These are phyloP conservation scores for Drosera spatulata DNA, from an alignment of 179 eudicot genomes.

Conservation along the genomic window DNA sequence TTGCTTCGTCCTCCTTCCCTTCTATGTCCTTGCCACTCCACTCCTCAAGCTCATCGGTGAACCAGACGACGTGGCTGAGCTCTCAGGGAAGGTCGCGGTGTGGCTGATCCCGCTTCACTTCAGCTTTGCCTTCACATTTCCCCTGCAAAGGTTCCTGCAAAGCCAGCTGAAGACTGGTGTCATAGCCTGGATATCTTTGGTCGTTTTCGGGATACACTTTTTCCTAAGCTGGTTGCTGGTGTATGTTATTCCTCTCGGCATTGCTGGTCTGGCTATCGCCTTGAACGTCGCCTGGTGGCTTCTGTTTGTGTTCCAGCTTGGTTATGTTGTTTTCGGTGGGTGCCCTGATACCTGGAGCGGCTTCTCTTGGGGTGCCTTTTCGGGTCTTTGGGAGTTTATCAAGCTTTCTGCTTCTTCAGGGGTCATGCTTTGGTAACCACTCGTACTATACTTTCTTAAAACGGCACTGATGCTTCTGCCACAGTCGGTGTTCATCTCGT, in stretches of 20 bases:
- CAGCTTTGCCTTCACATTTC: conserved; percentile 28
- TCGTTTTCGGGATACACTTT: conserved; percentile 12
- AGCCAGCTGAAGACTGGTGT: conserved; percentile 22
- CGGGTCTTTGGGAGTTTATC: conserved; percentile 32
- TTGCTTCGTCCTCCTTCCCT: conserved; percentile 27
- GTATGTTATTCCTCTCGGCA: conserved; percentile 13
- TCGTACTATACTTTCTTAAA: no score
- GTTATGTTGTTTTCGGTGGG: conserved; percentile 21
- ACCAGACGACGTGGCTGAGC: conserved; percentile 21
- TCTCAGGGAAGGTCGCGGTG: conserved; percentile 14
- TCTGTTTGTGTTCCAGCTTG: conserved; percentile 11
- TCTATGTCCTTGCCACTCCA: conserved; percentile 22
- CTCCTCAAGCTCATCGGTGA: conserved; percentile 22
- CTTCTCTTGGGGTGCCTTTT: conserved; percentile 22
- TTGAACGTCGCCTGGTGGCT: conserved; percentile 26
- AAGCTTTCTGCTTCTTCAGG: conserved; percentile 33
- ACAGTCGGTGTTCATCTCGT: no score
- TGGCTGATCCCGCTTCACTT: conserved; percentile 34
- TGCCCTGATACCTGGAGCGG: conserved; percentile 35
- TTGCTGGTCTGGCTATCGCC: conserved; percentile 18
- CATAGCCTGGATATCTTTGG: conserved; percentile 22
- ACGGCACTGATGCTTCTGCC: not conserved
- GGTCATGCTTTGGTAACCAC: conserved; percentile 30
- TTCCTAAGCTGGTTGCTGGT: conserved; percentile 18
- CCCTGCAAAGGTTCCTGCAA: conserved; percentile 28